Evolutionary conservation across 345 rosid species (phyloP), one percentile per base, ranked within the genome.

Genomic region (Hirschfeldia incana): DNA sequence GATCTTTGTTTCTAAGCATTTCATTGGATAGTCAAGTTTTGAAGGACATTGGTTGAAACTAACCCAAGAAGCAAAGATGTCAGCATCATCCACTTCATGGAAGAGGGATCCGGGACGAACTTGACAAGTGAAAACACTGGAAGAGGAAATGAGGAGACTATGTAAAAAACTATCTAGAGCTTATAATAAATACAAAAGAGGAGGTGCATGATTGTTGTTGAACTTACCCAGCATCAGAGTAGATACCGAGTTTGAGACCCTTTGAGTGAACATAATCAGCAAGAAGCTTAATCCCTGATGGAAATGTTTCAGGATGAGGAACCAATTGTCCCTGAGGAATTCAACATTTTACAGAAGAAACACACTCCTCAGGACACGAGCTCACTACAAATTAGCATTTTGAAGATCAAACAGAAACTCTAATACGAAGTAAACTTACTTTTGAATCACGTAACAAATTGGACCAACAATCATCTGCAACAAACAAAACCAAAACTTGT

Each of bases 191-290:
- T 69, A 69, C 68, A 63, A 65, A 15, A 65, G 27, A 51, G 63
- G 32, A 17, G 55, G 55, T n/a, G 73, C 46, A 26, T 64, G 80
- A 83, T 78, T 65, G 69, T 70, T 29, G 30, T 29, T 72, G 53
- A 80, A 84, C 97, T 44, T 89, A 95, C 99, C 99, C 99, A 61
- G 99, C 99, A 89, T 93, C 98, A 16, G 98, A 93, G 83, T 95
- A 95, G 72, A 95, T 90, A 76, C 99, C 99, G 76, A 95, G 99
- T 88, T 91, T 95, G 65, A 95, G 96, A 82, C 93, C 97, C 81
- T 86, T 87, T 49, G 72, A 86, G 67, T 95, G 99, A 73, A 93
- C 57, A 78, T 93, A 90, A 85, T 95, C 94, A 75, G 96, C 91
- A 72, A 95, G 89, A 80, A 86, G 77, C 85, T 90, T 91, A 65